phyloP scores from a whole-genome alignment of 2,329 filamentous ascomycete genomes.

The Sordariomycetes sp. region DNA sequence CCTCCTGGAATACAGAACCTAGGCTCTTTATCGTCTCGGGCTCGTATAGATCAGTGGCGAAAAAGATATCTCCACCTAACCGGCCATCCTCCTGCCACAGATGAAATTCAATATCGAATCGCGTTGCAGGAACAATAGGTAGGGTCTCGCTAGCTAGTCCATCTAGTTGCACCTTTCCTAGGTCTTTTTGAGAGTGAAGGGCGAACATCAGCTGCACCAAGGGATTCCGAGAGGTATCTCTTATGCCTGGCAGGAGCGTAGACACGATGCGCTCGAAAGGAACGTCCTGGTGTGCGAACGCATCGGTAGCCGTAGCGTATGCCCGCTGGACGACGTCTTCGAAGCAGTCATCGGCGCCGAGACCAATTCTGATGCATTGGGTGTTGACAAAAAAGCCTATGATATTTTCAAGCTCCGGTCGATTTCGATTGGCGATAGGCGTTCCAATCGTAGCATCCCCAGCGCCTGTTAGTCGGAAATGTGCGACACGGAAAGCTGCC shows the following conservation, averaged over 20 bases:
- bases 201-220: slow-evolving; percentile 10
- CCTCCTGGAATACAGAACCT: slow-evolving; percentile 7
- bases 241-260: not conserved
- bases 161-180: slow-evolving; percentile 10
- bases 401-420: slow-evolving; percentile 6
- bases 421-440: slow-evolving; percentile 7
- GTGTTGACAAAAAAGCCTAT: slow-evolving; percentile 12
- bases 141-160: slow-evolving; percentile 7
- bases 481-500: slow-evolving; percentile 6
- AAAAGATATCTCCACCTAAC: slow-evolving; percentile 8
- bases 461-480: slow-evolving; percentile 8
- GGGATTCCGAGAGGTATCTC: slow-evolving; percentile 10
- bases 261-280: slow-evolving; percentile 11
- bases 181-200: slow-evolving; percentile 11
- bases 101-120: slow-evolving; percentile 16
- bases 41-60: slow-evolving; percentile 12
- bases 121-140: slow-evolving; percentile 1
- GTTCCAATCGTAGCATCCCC: slow-evolving; percentile 8
- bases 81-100: slow-evolving; percentile 9
- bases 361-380: slow-evolving; percentile 8
- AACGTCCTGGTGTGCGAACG: slow-evolving; percentile 13
- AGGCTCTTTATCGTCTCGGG: slow-evolving; percentile 10
- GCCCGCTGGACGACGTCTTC: slow-evolving; percentile 10
- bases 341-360: slow-evolving; percentile 7
- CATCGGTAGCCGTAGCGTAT: slow-evolving; percentile 2